Conservation (phyloP, 768 basidiomycete genomes). For the Rubroboletus pulcherrimus region DNA sequence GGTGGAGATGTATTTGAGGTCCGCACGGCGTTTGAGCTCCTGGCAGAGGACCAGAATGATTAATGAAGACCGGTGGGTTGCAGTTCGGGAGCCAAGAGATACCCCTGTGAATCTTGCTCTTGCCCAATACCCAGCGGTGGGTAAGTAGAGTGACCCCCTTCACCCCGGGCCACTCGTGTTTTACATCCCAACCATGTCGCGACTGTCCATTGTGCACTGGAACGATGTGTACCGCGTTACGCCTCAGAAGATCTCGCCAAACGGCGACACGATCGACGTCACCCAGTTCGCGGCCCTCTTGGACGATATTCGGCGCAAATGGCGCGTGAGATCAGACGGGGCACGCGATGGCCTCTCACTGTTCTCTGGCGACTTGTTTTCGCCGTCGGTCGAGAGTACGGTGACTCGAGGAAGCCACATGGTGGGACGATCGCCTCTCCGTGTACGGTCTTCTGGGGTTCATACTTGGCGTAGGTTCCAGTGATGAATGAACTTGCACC, state of each 20-base stretch:
- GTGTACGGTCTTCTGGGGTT: background rate
- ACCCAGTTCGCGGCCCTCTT: constrained; percentile 80
- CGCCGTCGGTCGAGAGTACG: constrained; percentile 81
- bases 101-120: background rate
- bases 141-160: constrained; percentile 1
- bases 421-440: constrained; percentile 41
- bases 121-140: background rate
- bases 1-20: too few species aligned
- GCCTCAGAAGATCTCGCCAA: constrained; percentile 60
- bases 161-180: background rate
- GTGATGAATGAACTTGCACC: constrained; percentile 79
- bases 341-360: constrained; percentile 69
- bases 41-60: too few species aligned
- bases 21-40: too few species aligned
- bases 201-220: constrained; percentile 58
- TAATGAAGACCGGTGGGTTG: background rate
- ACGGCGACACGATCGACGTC: constrained; percentile 72
- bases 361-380: constrained; percentile 89
- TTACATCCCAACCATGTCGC: constrained; percentile 29
- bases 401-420: constrained; percentile 90
- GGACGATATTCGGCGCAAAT: constrained; percentile 55
- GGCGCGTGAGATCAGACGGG: constrained; percentile 48
- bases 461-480: constrained; percentile 56
- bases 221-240: constrained; percentile 83
- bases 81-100: background rate